A percentile compares a stretch with the other conserved stretches of the same genome.
Evolutionary conservation across 805 yeast species (phyloP).

Genomic region (Wickerhamomyces sydowiorum): DNA sequence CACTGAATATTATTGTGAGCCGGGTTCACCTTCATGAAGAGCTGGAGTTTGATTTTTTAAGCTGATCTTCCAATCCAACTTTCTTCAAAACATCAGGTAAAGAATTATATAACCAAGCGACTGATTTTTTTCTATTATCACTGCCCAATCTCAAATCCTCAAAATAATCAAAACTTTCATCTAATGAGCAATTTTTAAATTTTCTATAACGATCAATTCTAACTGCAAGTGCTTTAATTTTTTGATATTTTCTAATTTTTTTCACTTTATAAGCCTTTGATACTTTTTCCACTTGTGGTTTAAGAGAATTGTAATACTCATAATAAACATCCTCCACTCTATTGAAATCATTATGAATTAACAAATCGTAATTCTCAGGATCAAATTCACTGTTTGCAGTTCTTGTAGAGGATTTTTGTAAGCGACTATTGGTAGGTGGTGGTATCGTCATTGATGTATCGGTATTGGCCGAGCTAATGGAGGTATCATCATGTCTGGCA

Average conservation of each 20-base stretch:
- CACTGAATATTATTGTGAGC: too few species aligned
- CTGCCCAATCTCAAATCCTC: slow-evolving; percentile 25
- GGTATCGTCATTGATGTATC: slow-evolving; percentile 5
- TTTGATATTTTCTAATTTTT: slow-evolving; percentile 31
- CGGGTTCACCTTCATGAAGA: too few species aligned
- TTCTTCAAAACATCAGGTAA: slow-evolving; percentile 25
- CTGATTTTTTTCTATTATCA: slow-evolving; percentile 25
- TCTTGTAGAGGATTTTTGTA: slow-evolving; percentile 18
- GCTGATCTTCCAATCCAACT: slow-evolving; percentile 22
- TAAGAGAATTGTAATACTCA: slow-evolving; percentile 26
- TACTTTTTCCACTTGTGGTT: slow-evolving; percentile 29
- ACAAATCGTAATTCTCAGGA: slow-evolving; percentile 25
- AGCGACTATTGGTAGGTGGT: slow-evolving; percentile 6
- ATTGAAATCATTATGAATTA: slow-evolving; percentile 26
- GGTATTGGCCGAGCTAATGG: slow-evolving; percentile 15
- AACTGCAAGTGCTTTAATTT: slow-evolving; percentile 30
- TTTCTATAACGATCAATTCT: slow-evolving; percentile 29
- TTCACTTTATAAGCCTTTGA: slow-evolving; percentile 28
- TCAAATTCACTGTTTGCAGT: slow-evolving; percentile 14
- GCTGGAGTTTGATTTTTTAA: slow-evolving; percentile 14
- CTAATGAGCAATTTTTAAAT: slow-evolving; percentile 19
- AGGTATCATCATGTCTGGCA: slow-evolving; percentile 11
- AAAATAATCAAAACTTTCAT: slow-evolving; percentile 25
- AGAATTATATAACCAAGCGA: slow-evolving; percentile 32
- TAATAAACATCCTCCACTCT: slow-evolving; percentile 26